Base-by-base conservation (phyloP, 306 rosid genomes). In the Betula pendula region DNA sequence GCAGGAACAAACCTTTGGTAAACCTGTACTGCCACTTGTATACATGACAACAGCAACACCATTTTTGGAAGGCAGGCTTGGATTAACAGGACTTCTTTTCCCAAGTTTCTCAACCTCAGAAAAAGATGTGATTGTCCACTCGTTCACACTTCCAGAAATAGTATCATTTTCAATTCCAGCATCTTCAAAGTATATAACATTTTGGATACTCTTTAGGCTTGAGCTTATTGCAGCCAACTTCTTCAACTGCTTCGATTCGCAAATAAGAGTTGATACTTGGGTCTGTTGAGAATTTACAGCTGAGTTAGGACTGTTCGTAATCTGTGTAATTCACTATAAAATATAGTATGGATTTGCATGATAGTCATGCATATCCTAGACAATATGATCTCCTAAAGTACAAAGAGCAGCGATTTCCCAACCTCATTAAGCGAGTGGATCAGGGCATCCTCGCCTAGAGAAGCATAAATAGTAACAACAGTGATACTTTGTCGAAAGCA, bases 341-440 rank as follows among this genome's bases (percentile, higher is more conserved):
- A 22, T 11, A 76, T 47, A 51, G 59, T 48, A 75, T 20, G 8
- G 48, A 70, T 50, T 50, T 62, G n/a, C 67, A 43, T 17, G 77
- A 43, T 48, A 74, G 77, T 60, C 73, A 75, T 71, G 58, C 53
- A 69, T 62, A 69, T 60, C 65, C n/a, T 59, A 58, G 14, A 49
- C 2, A 19, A 62, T 29, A 71, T 50, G 76, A 49, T 79, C 63
- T 29, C n/a, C 51, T 52, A 42, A 77, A 71, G 51, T 63, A 77
- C 45, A 62, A 80, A 70, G 74, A 79, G 63, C 55, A 63, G 55
- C n/a, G 17, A 56, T 44, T 75, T 59, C 45, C 88, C 56, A 53
- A 94, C 98, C 98, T 94, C 97, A 24, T 92, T 90, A 50, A 94
- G 96, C 15, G 98, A 88, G 83, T 94, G 96, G 81, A 94, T 72